These are phyloP conservation scores for Rubroboletus pulcherrimus DNA, from an alignment of 768 basidiomycete species.

Conservation along the genomic window DNA sequence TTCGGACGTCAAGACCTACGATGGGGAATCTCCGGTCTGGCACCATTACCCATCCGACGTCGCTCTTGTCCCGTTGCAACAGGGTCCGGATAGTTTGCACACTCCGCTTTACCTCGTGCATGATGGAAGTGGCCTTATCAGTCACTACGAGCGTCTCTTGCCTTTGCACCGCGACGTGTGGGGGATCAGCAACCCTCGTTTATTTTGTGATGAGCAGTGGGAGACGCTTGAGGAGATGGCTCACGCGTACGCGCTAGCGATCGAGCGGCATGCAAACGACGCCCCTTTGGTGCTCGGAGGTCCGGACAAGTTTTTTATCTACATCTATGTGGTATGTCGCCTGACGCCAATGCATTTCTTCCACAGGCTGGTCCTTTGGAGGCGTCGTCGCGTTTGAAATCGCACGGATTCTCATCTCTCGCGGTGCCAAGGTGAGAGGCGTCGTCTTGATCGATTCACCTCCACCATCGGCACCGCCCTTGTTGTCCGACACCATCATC, in stretches of 20 bases:
- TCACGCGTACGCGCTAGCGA: conserved; percentile 40
- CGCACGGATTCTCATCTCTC: conserved; percentile 42
- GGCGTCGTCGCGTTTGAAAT: conserved; percentile 69
- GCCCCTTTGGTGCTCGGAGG: conserved; percentile 54
- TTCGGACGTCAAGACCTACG: background rate
- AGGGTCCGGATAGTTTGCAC: conserved; percentile 11
- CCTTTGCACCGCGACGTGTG: conserved; percentile 52
- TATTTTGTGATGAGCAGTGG: conserved; percentile 46
- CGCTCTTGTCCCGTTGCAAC: conserved; percentile 38
- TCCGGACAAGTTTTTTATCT: conserved; percentile 21
- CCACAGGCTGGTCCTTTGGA: conserved; percentile 74
- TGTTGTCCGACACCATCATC: conserved; percentile 52
- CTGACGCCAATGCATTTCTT: background rate
- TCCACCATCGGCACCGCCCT: conserved; percentile 47
- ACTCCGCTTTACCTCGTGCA: conserved; percentile 63
- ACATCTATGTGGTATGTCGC: background rate
- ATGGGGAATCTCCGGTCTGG: background rate
- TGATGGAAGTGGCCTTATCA: conserved; percentile 65
- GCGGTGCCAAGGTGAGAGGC: conserved; percentile 46
- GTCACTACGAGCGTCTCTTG: conserved; percentile 46
- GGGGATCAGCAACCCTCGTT: conserved; percentile 56
- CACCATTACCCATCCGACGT: conserved; percentile 23
- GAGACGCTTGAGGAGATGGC: conserved; percentile 51
- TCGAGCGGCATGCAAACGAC: conserved; percentile 34
- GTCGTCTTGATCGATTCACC: conserved; percentile 69